Conservation (phyloP, 2,329 filamentous ascomycete species). For the Penicillium sp. region DNA sequence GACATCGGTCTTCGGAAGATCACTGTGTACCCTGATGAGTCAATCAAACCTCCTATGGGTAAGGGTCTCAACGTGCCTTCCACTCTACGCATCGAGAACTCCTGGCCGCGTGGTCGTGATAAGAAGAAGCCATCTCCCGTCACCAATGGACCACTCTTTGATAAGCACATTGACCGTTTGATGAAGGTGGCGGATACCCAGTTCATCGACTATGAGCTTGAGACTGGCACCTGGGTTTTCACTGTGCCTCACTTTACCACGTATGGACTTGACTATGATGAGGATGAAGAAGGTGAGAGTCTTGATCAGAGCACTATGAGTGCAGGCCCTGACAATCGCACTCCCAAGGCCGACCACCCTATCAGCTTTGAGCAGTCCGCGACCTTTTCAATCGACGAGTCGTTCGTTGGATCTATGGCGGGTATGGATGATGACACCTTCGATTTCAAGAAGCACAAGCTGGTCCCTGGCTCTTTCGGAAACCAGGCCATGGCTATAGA, state of each 20-base stretch:
- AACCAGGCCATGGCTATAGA: slow-evolving; percentile 60
- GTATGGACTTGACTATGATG: slow-evolving; percentile 83
- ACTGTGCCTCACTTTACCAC: slow-evolving; percentile 95
- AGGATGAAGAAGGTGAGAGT: slow-evolving; percentile 58
- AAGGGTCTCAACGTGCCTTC: slow-evolving; percentile 91
- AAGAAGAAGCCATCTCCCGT: slow-evolving; percentile 57
- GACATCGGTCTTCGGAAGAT: slow-evolving; percentile 74
- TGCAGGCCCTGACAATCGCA: slow-evolving; percentile 52
- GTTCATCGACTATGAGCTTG: slow-evolving; percentile 75
- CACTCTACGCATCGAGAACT: slow-evolving; percentile 83
- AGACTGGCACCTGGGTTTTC: slow-evolving; percentile 87
- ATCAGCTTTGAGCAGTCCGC: slow-evolving; percentile 39
- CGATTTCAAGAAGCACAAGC: slow-evolving; percentile 54
- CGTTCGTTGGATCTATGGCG: slow-evolving; percentile 39
- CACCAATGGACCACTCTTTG: slow-evolving; percentile 65
- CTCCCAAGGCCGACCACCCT: slow-evolving; percentile 41
- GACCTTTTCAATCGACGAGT: slow-evolving; percentile 43
- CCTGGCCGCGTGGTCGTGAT: slow-evolving; percentile 76
- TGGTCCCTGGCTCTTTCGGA: slow-evolving; percentile 80
- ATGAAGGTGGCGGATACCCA: slow-evolving; percentile 76
- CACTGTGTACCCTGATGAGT: slow-evolving; percentile 78
- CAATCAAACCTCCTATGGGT: slow-evolving; percentile 78
- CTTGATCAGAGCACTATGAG: slow-evolving; percentile 53
- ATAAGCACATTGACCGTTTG: slow-evolving; percentile 79
- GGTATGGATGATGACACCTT: slow-evolving; percentile 58